Base-by-base conservation (phyloP, 1,284 basidiomycete genomes). In the Leccinum colubrinum region DNA sequence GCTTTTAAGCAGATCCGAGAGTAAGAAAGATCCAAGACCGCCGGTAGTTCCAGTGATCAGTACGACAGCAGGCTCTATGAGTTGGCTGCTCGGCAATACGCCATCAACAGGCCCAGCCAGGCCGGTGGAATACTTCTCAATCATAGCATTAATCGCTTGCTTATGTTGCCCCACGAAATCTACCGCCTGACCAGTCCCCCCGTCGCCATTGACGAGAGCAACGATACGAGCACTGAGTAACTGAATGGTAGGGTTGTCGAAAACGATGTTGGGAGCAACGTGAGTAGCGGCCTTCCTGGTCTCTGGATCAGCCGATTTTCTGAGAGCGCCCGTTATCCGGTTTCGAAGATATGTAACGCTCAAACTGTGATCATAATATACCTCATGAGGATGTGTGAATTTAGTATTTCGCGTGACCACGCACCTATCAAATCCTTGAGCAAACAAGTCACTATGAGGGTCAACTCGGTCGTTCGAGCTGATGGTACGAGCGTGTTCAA, bases 381-480 rank as follows among this genome's bases (percentile, higher is more conserved):
- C 43, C 9, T 48, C 46, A 20, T 48, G 6, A 48, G 43, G 17
- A 48, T 48, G 17, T 6, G 3, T 48, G 46, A 20, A 3, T 12
- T 4, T 12, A 48, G 17, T 20, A 7, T 22, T 14, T 48, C 2
- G 14, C 9, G 2, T 12, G 15, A 55, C 6, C 1, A 2, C 65
- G 27, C 51, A 76, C 77, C 76, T 78, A 57, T 78, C 76, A 56
- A 78, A 76, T 2, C 75, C 76, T 55, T 48, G 46, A 48, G 46
- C 46, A 12, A 48, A 79, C 0, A 78, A 30, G 46, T 77, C 76
- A 1, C 60, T 55, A 0, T 37, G 39, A 1, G 68, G 58, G 33
- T 71, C 65, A 2, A 72, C 25, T 0, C 25, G 4, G n/a, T 58
- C 35, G 1, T 51, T 60, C 1, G 65, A 50, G 56, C 72, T 72